These are phyloP conservation scores for Vinca minor DNA, from an alignment of 257 asterid genomes.

Conservation along the genomic window DNA sequence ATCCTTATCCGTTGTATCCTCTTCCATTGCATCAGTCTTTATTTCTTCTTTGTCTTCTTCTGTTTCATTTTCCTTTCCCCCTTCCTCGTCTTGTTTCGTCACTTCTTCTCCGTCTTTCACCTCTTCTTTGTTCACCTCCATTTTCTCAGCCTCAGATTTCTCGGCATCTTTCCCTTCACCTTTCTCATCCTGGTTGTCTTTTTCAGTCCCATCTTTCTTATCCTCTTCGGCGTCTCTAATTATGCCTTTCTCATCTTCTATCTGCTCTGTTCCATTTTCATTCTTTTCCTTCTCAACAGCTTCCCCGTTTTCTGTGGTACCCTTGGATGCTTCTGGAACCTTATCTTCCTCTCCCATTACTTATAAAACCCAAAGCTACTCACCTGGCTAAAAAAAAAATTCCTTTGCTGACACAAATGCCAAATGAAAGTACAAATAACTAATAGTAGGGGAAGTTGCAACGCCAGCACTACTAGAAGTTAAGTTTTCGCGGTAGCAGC, in stretches of 20 bases:
- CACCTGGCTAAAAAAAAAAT: slow-evolving; percentile 1
- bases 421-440: neutral
- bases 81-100: slow-evolving; percentile 19
- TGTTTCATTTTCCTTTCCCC: slow-evolving; percentile 15
- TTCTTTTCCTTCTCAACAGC: slow-evolving; percentile 8
- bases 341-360: slow-evolving; percentile 57
- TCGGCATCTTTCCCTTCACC: neutral
- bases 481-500: neutral
- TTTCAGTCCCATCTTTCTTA: slow-evolving; percentile 22
- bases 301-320: slow-evolving; percentile 30
- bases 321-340: slow-evolving; percentile 36
- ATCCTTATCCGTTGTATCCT: too few relatives aligned
- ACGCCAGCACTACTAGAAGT: neutral
- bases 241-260: slow-evolving; percentile 16
- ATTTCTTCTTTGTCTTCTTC: neutral
- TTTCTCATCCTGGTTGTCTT: slow-evolving; percentile 19
- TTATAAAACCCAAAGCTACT: slow-evolving; percentile 12
- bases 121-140: slow-evolving; percentile 43
- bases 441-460: neutral
- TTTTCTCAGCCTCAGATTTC: slow-evolving; percentile 25
- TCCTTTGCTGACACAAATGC: slow-evolving; percentile 4
- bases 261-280: slow-evolving; percentile 7
- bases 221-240: slow-evolving; percentile 8
- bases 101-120: slow-evolving; percentile 17
- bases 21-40: slow-evolving; percentile 9